Evolutionary conservation across 2,329 filamentous ascomycete genomes (phyloP).

Genomic region (Neurospora sp.): DNA sequence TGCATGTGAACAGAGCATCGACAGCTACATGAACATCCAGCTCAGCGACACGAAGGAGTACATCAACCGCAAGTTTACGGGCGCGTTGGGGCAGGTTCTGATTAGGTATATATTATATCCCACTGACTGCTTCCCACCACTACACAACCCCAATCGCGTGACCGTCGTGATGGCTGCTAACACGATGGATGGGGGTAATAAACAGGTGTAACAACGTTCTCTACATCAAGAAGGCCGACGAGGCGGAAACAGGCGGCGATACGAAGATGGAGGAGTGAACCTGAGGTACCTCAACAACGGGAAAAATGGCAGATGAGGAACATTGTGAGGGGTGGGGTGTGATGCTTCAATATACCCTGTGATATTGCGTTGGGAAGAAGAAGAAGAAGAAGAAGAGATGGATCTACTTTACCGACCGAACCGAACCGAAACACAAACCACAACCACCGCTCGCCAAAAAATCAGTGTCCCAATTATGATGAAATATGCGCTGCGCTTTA

Average conservation of each 20-base stretch:
- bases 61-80: constrained; percentile 77
- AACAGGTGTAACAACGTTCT: constrained; percentile 71
- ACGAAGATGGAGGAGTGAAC: constrained; percentile 47
- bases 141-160: too few species aligned
- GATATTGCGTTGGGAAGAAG: not conserved
- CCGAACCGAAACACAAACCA: too few species aligned
- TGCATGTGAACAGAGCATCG: constrained; percentile 51
- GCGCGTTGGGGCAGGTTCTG: constrained; percentile 78
- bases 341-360: not conserved
- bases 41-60: constrained; percentile 85
- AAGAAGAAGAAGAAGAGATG: too few species aligned
- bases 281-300: not conserved
- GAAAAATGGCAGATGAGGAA: not conserved
- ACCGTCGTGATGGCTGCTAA: too few species aligned
- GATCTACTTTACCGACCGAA: too few species aligned
- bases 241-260: constrained; percentile 37
- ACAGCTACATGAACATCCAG: constrained; percentile 99
- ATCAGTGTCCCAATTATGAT: too few species aligned
- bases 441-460: too few species aligned
- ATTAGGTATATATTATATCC: constrained; percentile 52
- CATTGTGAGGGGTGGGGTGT: not conserved
- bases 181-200: too few species aligned
- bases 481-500: too few species aligned
- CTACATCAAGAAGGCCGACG: constrained; percentile 62
- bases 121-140: too few species aligned